A percentile compares a stretch with the other conserved stretches of the same genome.
These are phyloP conservation scores for Flaveria ramosissima DNA, from an alignment of 129 eudicot genomes.

Conservation along the genomic window DNA sequence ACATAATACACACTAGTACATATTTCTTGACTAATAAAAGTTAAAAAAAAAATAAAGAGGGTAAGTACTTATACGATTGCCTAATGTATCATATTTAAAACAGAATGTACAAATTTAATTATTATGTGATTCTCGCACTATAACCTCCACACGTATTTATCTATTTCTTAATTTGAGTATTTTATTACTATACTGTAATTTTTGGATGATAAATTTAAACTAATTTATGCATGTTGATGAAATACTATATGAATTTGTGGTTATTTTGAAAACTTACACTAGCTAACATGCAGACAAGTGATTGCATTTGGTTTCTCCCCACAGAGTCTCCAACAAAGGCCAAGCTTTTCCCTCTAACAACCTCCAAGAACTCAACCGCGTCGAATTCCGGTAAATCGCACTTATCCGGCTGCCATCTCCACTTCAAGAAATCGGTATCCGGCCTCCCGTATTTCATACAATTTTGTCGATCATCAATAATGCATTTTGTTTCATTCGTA, in stretches of 20 bases:
- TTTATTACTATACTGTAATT: conserved; percentile 7
- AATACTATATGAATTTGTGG: neutral
- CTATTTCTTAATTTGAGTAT: neutral
- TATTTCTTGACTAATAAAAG: too few species aligned
- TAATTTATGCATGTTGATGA: conserved; percentile 28
- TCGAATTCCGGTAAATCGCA: conserved; percentile 65
- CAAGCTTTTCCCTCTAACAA: conserved; percentile 58
- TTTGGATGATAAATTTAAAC: conserved; percentile 11
- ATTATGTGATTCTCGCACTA: too few species aligned
- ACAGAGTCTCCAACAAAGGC: conserved; percentile 66
- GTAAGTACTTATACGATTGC: too few species aligned
- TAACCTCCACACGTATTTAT: conserved; percentile 2
- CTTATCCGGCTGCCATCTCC: conserved; percentile 67
- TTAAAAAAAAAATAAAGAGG: too few species aligned
- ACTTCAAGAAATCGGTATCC: conserved; percentile 54
- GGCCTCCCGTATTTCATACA: conserved; percentile 72
- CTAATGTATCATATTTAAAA: too few species aligned
- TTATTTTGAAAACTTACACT: conserved; percentile 44
- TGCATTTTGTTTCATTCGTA: conserved; percentile 49
- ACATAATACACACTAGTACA: too few species aligned
- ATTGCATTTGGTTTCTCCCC: conserved; percentile 73
- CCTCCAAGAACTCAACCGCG: conserved; percentile 53
- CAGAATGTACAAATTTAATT: too few species aligned
- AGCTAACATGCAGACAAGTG: conserved; percentile 64
- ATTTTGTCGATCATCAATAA: conserved; percentile 58